A percentile compares a stretch with the other conserved stretches of the same genome.
Evolutionary conservation across 2,329 filamentous ascomycete species (phyloP).

Genomic region (Ceratocystis colombiana): DNA sequence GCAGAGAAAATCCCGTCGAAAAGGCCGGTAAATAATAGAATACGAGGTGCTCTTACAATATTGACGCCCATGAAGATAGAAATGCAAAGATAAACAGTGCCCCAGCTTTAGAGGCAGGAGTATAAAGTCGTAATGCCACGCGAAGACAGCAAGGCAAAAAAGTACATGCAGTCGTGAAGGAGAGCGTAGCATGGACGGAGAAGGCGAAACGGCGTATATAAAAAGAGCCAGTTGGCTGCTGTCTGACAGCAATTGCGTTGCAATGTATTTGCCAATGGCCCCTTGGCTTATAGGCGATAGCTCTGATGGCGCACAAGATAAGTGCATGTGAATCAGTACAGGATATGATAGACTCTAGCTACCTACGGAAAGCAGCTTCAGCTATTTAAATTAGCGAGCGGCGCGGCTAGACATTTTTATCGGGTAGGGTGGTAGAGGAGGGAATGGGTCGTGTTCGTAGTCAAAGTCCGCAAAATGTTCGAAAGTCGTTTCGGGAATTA

Average conservation of each 20-base stretch:
- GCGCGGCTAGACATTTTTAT: neutral
- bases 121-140: neutral
- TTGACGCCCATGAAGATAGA: neutral
- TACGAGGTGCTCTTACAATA: neutral
- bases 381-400: neutral
- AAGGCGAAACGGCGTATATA: constrained; percentile 8
- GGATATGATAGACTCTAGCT: neutral
- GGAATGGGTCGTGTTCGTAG: constrained; percentile 17
- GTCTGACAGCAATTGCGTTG: neutral
- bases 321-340: neutral
- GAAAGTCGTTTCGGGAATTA: constrained; percentile 5
- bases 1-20: neutral
- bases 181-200: constrained; percentile 11
- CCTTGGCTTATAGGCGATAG: too few relatives aligned
- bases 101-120: neutral
- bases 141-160: neutral
- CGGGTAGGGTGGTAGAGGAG: constrained; percentile 7
- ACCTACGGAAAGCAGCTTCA: neutral
- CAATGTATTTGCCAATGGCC: too few relatives aligned
- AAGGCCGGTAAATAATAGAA: too few relatives aligned
- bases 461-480: constrained; percentile 24
- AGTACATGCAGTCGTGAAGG: constrained; percentile 9
- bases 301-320: too few relatives aligned
- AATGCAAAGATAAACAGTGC: neutral
- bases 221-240: neutral